Percentiles rank a stretch among this genome's conserved stretches.
Evolutionary conservation across 2,329 filamentous ascomycete genomes (phyloP).

Genomic region (Colletotrichum sp.): DNA sequence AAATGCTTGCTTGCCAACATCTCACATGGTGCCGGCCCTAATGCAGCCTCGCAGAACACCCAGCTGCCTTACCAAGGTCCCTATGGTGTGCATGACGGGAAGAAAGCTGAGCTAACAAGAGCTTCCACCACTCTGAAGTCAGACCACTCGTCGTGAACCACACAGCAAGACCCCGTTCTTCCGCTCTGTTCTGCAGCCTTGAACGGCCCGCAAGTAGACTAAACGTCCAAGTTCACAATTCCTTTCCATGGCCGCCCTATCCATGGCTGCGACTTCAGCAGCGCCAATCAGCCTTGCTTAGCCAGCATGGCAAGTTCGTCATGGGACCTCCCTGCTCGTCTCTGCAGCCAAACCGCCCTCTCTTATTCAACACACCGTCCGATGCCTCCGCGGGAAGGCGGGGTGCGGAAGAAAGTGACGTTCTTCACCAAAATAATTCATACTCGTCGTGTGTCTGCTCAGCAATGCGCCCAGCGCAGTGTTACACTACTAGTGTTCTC

Average conservation of each 20-base stretch:
- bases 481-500: neutral
- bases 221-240: neutral
- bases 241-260: neutral
- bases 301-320: neutral
- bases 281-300: constrained; percentile 6
- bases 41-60: neutral
- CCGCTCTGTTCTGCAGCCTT: neutral
- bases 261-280: neutral
- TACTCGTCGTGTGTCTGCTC: neutral
- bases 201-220: neutral
- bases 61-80: neutral
- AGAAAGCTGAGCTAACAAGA: neutral
- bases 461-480: neutral
- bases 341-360: neutral
- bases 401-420: neutral
- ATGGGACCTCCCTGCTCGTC: constrained; percentile 7
- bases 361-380: neutral
- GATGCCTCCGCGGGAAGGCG: neutral
- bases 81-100: constrained; percentile 5
- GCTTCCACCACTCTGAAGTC: neutral
- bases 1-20: neutral
- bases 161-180: neutral
- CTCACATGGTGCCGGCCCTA: neutral
- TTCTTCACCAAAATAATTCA: neutral
- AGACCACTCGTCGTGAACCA: neutral